Base-by-base conservation (phyloP, 2,329 filamentous ascomycete species). In the Alternaria angustiovoidea region DNA sequence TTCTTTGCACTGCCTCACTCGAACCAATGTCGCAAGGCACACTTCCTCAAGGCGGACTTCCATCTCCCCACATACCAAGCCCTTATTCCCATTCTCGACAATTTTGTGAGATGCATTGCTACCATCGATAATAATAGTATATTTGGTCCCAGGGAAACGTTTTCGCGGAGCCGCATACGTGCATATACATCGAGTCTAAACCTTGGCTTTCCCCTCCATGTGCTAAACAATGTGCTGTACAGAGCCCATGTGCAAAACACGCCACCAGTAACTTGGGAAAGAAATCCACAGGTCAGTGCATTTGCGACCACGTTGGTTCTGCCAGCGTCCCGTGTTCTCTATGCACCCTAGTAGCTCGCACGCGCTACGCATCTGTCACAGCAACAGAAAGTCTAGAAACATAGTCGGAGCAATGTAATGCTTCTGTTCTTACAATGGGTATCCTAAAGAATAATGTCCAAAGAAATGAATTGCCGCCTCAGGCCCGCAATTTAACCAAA, bases 401-500 rank as follows among this genome's bases (percentile, higher is more conserved):
- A n/a, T 14, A 38, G 47, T 38, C 8, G 20, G 47, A 48, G 39
- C 9, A 20, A 34, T 41, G 49, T n/a, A 53, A 26, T 53, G 28
- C 39, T 22, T 18, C 7, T 46, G n/a, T 36, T 36, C 39, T 24
- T 34, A 26, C 11, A 47, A 51, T 59, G 57, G 57, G 47, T 52
- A 56, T 56, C 42, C 46, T 47, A 32, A 20, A 32, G 26, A 46
- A 39, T 34, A 16, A 20, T 38, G 18, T 51, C 6, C 32, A 39
- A 42, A 11, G 14, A 32, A 51, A 49, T 32, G 16, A 30, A 47
- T 20, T 12, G 36, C 36, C 26, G 42, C 26, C 24, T 26, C 20
- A 43, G n/a, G 12, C 36, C 30, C 16, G 16, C 42, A 22, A 47
- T 53, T 43, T 62, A 80, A 62, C 74, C 77, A 72, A 80, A 80